phyloP scores from a whole-genome alignment of 2,329 filamentous ascomycete genomes.

The Aureobasidium pullulans region DNA sequence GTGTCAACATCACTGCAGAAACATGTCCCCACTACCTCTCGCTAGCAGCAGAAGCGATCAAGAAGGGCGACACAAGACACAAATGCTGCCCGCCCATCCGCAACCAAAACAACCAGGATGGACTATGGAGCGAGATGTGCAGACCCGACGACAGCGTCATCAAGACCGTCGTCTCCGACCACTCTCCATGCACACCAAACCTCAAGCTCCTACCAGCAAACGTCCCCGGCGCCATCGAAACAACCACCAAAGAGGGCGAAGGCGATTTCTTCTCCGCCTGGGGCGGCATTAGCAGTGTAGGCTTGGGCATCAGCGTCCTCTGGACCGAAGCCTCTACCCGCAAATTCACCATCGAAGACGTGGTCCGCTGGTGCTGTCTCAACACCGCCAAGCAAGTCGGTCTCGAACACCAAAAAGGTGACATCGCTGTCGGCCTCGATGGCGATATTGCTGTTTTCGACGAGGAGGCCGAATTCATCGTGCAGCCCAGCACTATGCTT shows the following conservation, averaged over 20 bases:
- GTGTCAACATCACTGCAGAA: slow-evolving; percentile 84
- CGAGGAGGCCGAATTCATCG: slow-evolving; percentile 68
- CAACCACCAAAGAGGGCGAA: slow-evolving; percentile 31
- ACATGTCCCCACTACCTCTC: slow-evolving; percentile 95
- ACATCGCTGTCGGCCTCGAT: slow-evolving; percentile 71
- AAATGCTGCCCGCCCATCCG: slow-evolving; percentile 95
- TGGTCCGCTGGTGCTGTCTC: slow-evolving; percentile 76
- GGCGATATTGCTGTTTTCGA: slow-evolving; percentile 92
- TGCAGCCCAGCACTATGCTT: slow-evolving; percentile 67
- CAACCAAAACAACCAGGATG: slow-evolving; percentile 70
- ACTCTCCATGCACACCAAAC: slow-evolving; percentile 92
- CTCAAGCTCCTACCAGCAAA: slow-evolving; percentile 77
- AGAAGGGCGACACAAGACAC: slow-evolving; percentile 79
- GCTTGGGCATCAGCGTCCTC: slow-evolving; percentile 83
- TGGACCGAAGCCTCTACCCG: slow-evolving; percentile 62
- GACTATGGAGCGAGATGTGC: slow-evolving; percentile 74
- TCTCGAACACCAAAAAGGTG: slow-evolving; percentile 72
- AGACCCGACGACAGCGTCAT: slow-evolving; percentile 66
- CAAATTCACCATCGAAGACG: slow-evolving; percentile 59
- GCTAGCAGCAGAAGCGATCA: slow-evolving; percentile 72
- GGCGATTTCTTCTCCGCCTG: slow-evolving; percentile 95
- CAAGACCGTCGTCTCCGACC: slow-evolving; percentile 85
- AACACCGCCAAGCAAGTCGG: slow-evolving; percentile 88
- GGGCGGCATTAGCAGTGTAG: slow-evolving; percentile 93
- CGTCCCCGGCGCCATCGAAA: slow-evolving; percentile 42